Base-by-base conservation (phyloP, 257 asterid genomes). In the Sherardia arvensis region DNA sequence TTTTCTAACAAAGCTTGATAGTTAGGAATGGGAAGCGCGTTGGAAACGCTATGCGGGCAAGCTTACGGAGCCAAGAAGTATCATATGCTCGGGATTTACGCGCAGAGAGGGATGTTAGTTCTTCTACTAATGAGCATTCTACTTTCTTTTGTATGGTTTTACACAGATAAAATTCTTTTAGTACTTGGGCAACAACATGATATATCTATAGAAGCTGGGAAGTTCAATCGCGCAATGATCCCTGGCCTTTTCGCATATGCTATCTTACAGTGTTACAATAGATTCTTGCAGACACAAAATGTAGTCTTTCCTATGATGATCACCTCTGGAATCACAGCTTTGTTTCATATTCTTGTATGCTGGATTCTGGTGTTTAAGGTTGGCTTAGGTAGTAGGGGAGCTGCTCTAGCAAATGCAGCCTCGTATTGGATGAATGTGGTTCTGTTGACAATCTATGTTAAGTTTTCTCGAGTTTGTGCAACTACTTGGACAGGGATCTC, bases 1-100 rank as follows among this genome's bases (percentile, higher is more conserved):
- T 5, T n/a, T 56, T 21, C 40, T 66, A 25, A 59, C 49, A 53
- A 20, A 25, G 64, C 66, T 58, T 74, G 81, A 59, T 67, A 87
- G 95, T 70, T 87, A 65, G 95, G 92, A 66, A 82, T 84, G 89
- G 86, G 87, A 62, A 80, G 95, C 68, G 86, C 95, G 23, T 57
- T 86, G 65, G 91, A 86, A 69, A 87, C 89, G 3, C 66, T 77
- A 26, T 82, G 91, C 43, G 91, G 91, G 12, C 92, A 87, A 76
- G 83, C 86, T 34, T 79, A 77, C 55, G 95, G 95, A 65, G 92
- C 85, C 15, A 81, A 79, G 54, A 83, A 82, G 28, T 73, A 77
- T 74, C 82, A 67, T 45, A 74, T 77, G 87, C 79, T 84, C 8
- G 80, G 87, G 14, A 61, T 84, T 6, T 73, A 79, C 61, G 78